A percentile compares a stretch with the other conserved stretches of the same genome.
Conservation (phyloP, 1,139 yeast genomes). For the Candida labiduridarum region DNA sequence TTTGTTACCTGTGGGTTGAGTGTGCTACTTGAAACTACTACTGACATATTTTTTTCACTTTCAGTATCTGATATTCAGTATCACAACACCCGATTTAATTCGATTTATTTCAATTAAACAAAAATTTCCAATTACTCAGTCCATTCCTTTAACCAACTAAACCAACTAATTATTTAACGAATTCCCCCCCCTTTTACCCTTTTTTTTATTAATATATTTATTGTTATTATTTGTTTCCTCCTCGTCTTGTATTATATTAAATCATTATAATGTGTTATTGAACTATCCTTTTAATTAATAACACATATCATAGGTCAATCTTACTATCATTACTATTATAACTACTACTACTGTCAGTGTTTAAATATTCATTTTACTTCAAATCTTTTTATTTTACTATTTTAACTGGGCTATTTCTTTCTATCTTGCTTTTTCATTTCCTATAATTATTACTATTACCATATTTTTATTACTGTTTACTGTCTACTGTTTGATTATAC, state of each 20-base stretch:
- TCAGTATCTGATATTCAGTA: background rate
- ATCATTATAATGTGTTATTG: conserved; percentile 5
- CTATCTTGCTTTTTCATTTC: background rate
- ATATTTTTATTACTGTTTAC: background rate
- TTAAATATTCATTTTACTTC: conserved; percentile 1
- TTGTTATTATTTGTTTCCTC: background rate
- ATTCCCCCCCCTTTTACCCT: background rate
- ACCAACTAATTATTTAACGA: background rate
- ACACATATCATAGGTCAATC: conserved; percentile 5
- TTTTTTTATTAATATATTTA: background rate
- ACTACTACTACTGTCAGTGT: no score
- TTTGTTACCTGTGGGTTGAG: background rate
- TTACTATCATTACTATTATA: background rate
- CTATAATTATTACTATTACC: background rate
- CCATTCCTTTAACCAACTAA: background rate
- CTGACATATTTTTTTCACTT: background rate
- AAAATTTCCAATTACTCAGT: background rate
- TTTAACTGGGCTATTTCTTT: background rate
- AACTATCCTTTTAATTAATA: background rate
- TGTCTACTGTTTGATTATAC: background rate
- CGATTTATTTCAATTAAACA: background rate
- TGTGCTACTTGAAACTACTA: background rate
- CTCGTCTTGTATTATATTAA: conserved; percentile 6
- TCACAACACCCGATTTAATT: background rate
- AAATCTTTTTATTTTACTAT: background rate